Percentiles rank a stretch among this genome's conserved stretches.
Evolutionary conservation across 1,284 basidiomycete species (phyloP).

Genomic region (Malassezia japonica): DNA sequence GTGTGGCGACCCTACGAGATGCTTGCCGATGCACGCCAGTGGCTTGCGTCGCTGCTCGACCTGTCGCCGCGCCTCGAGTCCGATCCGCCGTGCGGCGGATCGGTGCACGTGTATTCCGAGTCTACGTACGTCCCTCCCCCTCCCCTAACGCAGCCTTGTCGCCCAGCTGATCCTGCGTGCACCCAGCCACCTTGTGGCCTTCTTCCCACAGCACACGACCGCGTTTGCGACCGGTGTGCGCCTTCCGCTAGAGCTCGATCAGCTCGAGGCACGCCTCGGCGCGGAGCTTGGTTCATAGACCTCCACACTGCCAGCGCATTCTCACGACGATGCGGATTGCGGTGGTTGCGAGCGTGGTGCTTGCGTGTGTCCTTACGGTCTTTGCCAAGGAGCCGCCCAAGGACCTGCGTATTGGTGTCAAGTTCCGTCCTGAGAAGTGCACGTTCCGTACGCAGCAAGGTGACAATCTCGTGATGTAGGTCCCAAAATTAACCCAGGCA

Average conservation of each 20-base stretch:
- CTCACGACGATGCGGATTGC: background rate
- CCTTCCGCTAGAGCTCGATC: constrained; percentile 13
- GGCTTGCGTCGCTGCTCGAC: constrained; percentile 9
- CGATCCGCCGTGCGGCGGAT: constrained; percentile 6
- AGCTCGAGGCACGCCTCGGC: constrained; percentile 5
- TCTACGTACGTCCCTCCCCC: background rate
- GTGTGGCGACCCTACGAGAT: constrained; percentile 8
- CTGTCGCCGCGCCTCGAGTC: background rate
- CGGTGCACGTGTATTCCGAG: constrained; percentile 1
- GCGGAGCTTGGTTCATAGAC: constrained; percentile 6
- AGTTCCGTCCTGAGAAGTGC: constrained; percentile 55
- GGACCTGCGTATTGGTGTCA: constrained; percentile 48
- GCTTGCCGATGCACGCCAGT: constrained; percentile 2
- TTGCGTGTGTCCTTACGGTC: background rate
- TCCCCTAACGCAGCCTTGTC: background rate
- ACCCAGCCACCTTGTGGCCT: constrained; percentile 11
- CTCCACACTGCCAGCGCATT: constrained; percentile 2
- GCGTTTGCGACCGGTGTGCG: constrained; percentile 3
- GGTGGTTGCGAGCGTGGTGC: background rate
- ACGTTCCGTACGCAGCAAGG: constrained; percentile 57
- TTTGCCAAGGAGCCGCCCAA: constrained; percentile 27
- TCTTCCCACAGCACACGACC: constrained; percentile 12
- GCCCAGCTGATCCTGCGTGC: constrained; percentile 10
- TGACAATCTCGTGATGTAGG: constrained; percentile 58
- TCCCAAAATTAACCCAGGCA: constrained; percentile 18